A percentile compares a stretch with the other conserved stretches of the same genome.
These are phyloP conservation scores for Aphanomyces invadans DNA, from an alignment of 352 stramenopile genomes.

Conservation along the genomic window DNA sequence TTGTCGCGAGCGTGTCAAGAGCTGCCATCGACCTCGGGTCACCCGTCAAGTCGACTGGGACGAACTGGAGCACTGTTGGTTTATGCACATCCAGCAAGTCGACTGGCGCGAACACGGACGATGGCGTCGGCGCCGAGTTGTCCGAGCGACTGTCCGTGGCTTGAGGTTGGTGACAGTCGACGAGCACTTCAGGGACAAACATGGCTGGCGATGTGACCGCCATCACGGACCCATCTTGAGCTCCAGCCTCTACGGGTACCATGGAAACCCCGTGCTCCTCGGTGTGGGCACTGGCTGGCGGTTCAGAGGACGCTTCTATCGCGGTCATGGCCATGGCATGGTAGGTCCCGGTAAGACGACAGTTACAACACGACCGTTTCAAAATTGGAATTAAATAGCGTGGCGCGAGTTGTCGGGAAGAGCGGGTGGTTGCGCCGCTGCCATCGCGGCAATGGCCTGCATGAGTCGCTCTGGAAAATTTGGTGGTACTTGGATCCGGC, in stretches of 20 bases:
- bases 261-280: too few species aligned
- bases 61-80: neutral
- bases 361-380: too few species aligned
- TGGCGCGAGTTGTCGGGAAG: too few species aligned
- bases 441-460: neutral
- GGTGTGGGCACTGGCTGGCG: too few species aligned
- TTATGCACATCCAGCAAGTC: neutral
- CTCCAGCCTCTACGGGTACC: too few species aligned
- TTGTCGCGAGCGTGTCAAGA: too few species aligned
- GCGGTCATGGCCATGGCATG: too few species aligned
- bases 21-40: too few species aligned
- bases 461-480: neutral
- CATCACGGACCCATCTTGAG: too few species aligned
- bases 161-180: neutral
- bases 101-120: neutral
- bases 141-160: neutral
- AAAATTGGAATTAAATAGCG: neutral
- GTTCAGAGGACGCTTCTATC: too few species aligned
- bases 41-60: neutral
- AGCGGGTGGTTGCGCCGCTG: too few species aligned
- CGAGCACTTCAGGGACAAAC: neutral
- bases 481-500: neutral
- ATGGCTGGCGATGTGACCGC: neutral
- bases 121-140: neutral
- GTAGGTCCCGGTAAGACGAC: too few species aligned